Base-by-base conservation (phyloP, 2,329 filamentous ascomycete genomes). In the Botrytis aclada region DNA sequence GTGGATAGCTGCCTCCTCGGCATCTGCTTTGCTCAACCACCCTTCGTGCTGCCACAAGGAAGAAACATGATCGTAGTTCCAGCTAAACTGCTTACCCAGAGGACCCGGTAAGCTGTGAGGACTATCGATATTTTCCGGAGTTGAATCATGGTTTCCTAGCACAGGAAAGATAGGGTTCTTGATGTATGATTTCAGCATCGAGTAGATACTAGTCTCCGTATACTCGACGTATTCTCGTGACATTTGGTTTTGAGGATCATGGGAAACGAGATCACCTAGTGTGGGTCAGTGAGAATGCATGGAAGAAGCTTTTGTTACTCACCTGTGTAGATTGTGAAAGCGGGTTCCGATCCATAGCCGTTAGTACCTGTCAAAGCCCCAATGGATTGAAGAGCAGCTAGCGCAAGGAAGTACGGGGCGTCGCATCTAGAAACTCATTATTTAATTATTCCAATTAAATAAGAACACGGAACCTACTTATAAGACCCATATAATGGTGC, bases 51-150 rank as follows among this genome's bases (percentile, higher is more conserved):
- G 81, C 87, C 87, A 89, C 0, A 89, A 81, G 20, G 80, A 81
- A n/a, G 87, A 83, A 25, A 89, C 82, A 75, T 88, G 86, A 39
- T 88, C 82, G 75, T 86, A 88, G 75, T 88, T 88, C 87, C 87
- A 89, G 70, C 84, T 87, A 75, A 86, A 84, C 75, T 89, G 87
- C 74, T 85, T 80, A 1, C 87, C 86, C 1, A 89, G 80, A 1
- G 83, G 82, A 0, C 85, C 86, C 14, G 86, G 86, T 14, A 89
- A 80, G 43, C 79, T 84, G 75, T 88, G 85, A 3, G 87, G 86
- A 10, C 84, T 83, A 75, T 88, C 85, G 39, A 87, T 85, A 34
- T 84, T 85, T 72, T 85, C 83, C 2, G 87, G 87, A 73, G 83
- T 87, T 18, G 83, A 85, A 76, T 89, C 87, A 72, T 89, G 87